These are phyloP conservation scores for Phlyctochytrium planicorne DNA, from an alignment of 192 early-diverging fungal species.

Conservation along the genomic window DNA sequence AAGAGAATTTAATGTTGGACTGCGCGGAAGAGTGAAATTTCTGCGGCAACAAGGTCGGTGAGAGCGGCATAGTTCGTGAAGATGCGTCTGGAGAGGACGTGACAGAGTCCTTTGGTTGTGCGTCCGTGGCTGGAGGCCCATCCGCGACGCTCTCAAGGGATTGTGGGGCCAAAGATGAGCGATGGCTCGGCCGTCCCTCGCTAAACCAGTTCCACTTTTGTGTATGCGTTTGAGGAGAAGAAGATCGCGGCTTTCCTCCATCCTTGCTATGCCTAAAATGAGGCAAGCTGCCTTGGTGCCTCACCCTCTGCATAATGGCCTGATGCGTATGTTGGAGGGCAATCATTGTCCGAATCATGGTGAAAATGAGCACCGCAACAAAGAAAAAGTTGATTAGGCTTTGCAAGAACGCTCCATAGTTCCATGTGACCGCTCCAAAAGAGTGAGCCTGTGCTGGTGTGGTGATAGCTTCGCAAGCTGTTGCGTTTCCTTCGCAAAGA, in stretches of 20 bases:
- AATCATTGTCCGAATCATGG: slow-evolving; percentile 33
- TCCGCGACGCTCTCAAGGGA: neutral
- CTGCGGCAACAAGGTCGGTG: neutral
- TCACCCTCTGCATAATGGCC: neutral
- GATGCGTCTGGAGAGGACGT: neutral
- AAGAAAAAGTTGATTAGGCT: slow-evolving; percentile 63
- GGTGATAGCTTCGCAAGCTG: neutral
- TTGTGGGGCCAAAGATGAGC: neutral
- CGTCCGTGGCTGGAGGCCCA: neutral
- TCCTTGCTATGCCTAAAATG: no score
- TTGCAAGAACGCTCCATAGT: slow-evolving; percentile 57
- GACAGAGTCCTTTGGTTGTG: neutral
- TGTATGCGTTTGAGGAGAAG: neutral
- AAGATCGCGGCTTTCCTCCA: neutral
- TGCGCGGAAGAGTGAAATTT: neutral
- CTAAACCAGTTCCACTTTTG: neutral
- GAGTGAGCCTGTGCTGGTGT: slow-evolving; percentile 12
- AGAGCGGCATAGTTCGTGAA: neutral
- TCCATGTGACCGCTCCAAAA: slow-evolving; percentile 33
- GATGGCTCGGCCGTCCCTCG: neutral
- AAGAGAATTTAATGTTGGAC: neutral
- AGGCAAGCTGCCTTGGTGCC: neutral
- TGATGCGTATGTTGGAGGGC: neutral
- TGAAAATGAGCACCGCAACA: slow-evolving; percentile 47
- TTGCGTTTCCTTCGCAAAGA: slow-evolving; percentile 2